These are phyloP conservation scores for Pseudocercospora macadamiae DNA, from an alignment of 2,329 filamentous ascomycete genomes.

Conservation along the genomic window DNA sequence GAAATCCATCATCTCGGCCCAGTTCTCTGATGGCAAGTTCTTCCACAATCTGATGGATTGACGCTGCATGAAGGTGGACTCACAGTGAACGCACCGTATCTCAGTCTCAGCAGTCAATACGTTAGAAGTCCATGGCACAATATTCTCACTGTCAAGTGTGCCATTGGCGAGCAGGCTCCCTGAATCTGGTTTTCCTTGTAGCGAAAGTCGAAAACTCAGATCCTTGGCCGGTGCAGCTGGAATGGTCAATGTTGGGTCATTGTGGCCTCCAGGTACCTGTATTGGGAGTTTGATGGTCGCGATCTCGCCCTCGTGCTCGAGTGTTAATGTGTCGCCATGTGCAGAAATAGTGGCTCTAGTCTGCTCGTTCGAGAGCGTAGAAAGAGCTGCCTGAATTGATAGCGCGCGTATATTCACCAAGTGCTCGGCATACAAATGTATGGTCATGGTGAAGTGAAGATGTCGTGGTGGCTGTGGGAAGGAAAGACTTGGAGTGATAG, in stretches of 20 bases:
- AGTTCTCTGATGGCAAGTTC: conserved; percentile 92
- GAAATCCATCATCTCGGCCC: conserved; percentile 99
- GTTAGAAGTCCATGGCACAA: conserved; percentile 50
- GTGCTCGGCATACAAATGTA: conserved; percentile 62
- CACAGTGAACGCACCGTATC: conserved; percentile 36
- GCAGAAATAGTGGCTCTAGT: conserved; percentile 50
- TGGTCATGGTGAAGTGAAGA: conserved; percentile 23
- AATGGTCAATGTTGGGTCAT: conserved; percentile 51
- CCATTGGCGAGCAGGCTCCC: conserved; percentile 20
- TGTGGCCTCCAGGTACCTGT: conserved; percentile 45
- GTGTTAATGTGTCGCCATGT: conserved; percentile 47
- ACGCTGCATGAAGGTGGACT: conserved; percentile 28
- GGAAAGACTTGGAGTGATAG: not conserved
- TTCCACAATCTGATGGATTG: conserved; percentile 68
- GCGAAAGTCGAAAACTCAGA: conserved; percentile 57
- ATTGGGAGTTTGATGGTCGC: conserved; percentile 53
- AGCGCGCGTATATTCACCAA: conserved; percentile 64
- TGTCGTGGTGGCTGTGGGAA: not conserved
- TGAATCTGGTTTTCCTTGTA: conserved; percentile 45
- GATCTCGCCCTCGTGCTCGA: conserved; percentile 50
- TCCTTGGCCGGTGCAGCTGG: conserved; percentile 53
- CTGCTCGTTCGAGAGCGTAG: conserved; percentile 45
- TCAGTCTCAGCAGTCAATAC: conserved; percentile 33
- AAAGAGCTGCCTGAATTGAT: conserved; percentile 58
- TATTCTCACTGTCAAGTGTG: conserved; percentile 35